A percentile compares a stretch with the other conserved stretches of the same genome.
Evolutionary conservation across 768 basidiomycete genomes (phyloP).

Genomic region (Serendipita indica): DNA sequence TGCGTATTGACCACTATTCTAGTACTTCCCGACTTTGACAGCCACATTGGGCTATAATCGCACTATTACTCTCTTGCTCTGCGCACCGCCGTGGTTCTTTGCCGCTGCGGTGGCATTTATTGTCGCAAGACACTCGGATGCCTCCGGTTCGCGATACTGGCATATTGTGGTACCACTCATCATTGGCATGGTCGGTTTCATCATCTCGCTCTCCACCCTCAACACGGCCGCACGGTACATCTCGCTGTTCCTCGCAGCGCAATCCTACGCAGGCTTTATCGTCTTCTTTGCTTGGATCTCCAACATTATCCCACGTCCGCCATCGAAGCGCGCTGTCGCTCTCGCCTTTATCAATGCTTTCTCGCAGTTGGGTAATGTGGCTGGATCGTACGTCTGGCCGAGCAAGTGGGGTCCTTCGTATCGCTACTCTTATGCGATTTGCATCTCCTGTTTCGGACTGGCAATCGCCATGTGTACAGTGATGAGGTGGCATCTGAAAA

Average conservation of each 20-base stretch:
- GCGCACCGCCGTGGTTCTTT: constrained; percentile 63
- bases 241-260: constrained; percentile 61
- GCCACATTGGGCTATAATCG: constrained; percentile 52
- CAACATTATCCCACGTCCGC: constrained; percentile 54
- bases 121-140: constrained; percentile 52
- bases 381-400: constrained; percentile 69
- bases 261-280: constrained; percentile 58
- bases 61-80: constrained; percentile 57
- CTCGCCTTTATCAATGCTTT: constrained; percentile 72
- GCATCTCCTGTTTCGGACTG: constrained; percentile 40
- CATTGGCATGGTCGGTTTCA: constrained; percentile 52
- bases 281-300: constrained; percentile 42
- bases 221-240: constrained; percentile 47
- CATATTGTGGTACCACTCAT: constrained; percentile 42
- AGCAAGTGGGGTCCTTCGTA: constrained; percentile 57
- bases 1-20: constrained; percentile 10
- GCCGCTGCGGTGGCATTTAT: constrained; percentile 42
- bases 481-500: constrained; percentile 10
- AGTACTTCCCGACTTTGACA: constrained; percentile 33
- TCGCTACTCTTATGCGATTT: constrained; percentile 54
- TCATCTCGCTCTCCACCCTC: constrained; percentile 49
- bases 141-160: constrained; percentile 50
- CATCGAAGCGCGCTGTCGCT: constrained; percentile 79
- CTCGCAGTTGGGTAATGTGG: constrained; percentile 69
- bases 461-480: constrained; percentile 33